These are phyloP conservation scores for Helminthosporium solani DNA, from an alignment of 2,329 filamentous ascomycete species.

Conservation along the genomic window DNA sequence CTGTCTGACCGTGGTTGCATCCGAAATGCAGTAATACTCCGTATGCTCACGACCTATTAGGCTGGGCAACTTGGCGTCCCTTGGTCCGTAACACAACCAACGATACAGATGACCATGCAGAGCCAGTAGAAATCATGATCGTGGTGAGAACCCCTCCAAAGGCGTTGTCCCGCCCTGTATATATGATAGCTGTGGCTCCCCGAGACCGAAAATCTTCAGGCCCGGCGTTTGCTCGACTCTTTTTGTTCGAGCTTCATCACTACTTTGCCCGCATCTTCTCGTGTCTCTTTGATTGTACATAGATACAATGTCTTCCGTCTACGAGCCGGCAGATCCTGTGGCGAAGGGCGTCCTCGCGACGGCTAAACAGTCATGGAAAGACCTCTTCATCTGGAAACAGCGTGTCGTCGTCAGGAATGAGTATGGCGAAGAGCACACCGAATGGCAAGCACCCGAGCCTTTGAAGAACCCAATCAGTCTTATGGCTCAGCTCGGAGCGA, in stretches of 20 bases:
- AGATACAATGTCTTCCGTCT: slow-evolving; percentile 29
- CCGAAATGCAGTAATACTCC: slow-evolving; percentile 16
- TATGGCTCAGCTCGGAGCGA: slow-evolving; percentile 61
- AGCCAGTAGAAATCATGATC: slow-evolving; percentile 5
- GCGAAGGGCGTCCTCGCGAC: slow-evolving; percentile 65
- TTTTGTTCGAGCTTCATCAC: slow-evolving; percentile 2
- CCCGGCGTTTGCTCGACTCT: slow-evolving; percentile 7
- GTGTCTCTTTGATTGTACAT: neutral
- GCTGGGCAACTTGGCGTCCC: slow-evolving; percentile 32
- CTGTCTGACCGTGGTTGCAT: slow-evolving; percentile 28
- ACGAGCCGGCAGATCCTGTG: slow-evolving; percentile 64
- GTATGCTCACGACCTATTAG: slow-evolving; percentile 19
- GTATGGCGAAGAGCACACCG: slow-evolving; percentile 62
- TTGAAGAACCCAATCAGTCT: slow-evolving; percentile 71
- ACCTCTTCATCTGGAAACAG: slow-evolving; percentile 74
- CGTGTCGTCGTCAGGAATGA: slow-evolving; percentile 67
- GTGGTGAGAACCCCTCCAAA: neutral
- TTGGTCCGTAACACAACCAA: slow-evolving; percentile 31
- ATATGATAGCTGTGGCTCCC: slow-evolving; percentile 4
- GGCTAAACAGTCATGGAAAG: slow-evolving; percentile 62
- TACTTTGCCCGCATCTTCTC: slow-evolving; percentile 4
- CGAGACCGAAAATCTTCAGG: slow-evolving; percentile 1
- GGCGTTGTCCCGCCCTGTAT: slow-evolving; percentile 1
- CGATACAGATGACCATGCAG: slow-evolving; percentile 20
- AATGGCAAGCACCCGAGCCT: slow-evolving; percentile 68